Evolutionary conservation across 208 protist genomes (phyloP), one percentile per base, ranked within the genome.

Genomic region (Acanthamoeba triangularis): DNA sequence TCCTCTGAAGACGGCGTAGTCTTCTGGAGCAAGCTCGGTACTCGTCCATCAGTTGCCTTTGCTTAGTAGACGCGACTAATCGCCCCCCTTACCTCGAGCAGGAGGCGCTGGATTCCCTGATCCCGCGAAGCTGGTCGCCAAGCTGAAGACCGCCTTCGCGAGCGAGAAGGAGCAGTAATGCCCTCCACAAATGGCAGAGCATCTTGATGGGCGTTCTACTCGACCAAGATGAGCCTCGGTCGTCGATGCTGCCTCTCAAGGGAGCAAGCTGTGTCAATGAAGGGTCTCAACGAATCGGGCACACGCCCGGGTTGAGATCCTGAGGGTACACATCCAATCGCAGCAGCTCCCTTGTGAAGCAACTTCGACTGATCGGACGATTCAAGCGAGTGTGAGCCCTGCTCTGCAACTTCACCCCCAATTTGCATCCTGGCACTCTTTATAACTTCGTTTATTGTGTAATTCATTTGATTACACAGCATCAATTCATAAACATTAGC

Each of bases 1-100:
- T 35, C 80, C 80, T 65, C 80, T 33, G 80, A 63, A 28, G 80
- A 88, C 80, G 80, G 80, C 80, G 37, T 35, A 47, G 80, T 88
- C 80, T 54, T 88, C 52, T 88, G 80, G 80, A 88, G 80, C 80
- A 88, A 88, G 35, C 37, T 88, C 30, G 80, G 49, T 88, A 63
- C 41, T n/a, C n/a, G n/a, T n/a, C n/a, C 72, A 37, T 25, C 37
- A 41, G 37, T 41, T 41, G 37, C 54, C 11, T 61, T 16, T 61
- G 2, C 4, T 61, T 16, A 3, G 13, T 16, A 23, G 2, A 16
- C 16, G 18, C 61, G 61, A 14, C 61, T 33, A 25, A 67, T 67
- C 8, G 1, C 28, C 23, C 72, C 28, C 33, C 1, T 2, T 10
- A 0, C 72, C 37, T 80, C 3, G 33, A 35, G 33, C 23, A 80